phyloP scores from a whole-genome alignment of 2,329 filamentous ascomycete species.

The Paraconiothyrium brasiliense region DNA sequence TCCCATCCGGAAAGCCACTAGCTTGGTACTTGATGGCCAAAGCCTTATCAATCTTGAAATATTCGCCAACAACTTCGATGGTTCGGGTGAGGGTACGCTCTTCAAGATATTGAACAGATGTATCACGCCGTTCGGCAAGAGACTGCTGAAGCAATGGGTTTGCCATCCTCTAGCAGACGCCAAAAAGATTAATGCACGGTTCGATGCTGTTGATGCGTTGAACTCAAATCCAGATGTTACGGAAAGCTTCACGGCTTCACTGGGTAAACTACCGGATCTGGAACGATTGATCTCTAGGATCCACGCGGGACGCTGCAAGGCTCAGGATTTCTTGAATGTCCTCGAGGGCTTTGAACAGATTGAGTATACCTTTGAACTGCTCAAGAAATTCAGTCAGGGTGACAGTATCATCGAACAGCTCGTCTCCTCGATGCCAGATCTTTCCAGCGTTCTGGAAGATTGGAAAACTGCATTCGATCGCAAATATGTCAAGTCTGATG shows the following conservation, averaged over 20 bases:
- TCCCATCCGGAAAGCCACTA: constrained; percentile 89
- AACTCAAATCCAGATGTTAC: constrained; percentile 83
- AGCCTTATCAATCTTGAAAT: constrained; percentile 98
- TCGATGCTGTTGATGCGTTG: constrained; percentile 93
- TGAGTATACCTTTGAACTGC: constrained; percentile 87
- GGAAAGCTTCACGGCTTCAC: constrained; percentile 86
- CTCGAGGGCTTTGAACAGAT: constrained; percentile 98
- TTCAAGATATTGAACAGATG: constrained; percentile 93
- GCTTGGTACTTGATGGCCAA: constrained; percentile 91
- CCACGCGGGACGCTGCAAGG: constrained; percentile 88
- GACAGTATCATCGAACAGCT: constrained; percentile 86
- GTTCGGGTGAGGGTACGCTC: constrained; percentile 82
- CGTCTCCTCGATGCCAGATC: constrained; percentile 84
- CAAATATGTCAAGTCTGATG: constrained; percentile 77
- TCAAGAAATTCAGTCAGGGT: constrained; percentile 77
- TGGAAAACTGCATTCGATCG: constrained; percentile 96
- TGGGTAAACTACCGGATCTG: constrained; percentile 91
- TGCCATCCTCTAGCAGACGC: constrained; percentile 93
- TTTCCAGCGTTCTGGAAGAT: constrained; percentile 76
- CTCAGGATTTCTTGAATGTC: constrained; percentile 92
- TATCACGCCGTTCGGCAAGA: constrained; percentile 95
- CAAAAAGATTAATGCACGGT: constrained; percentile 85
- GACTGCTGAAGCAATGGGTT: constrained; percentile 95
- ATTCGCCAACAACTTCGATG: constrained; percentile 92
- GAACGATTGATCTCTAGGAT: constrained; percentile 94